These are phyloP conservation scores for Schizochytrium sp. DNA, from an alignment of 108 stramenopile genomes.

Conservation along the genomic window DNA sequence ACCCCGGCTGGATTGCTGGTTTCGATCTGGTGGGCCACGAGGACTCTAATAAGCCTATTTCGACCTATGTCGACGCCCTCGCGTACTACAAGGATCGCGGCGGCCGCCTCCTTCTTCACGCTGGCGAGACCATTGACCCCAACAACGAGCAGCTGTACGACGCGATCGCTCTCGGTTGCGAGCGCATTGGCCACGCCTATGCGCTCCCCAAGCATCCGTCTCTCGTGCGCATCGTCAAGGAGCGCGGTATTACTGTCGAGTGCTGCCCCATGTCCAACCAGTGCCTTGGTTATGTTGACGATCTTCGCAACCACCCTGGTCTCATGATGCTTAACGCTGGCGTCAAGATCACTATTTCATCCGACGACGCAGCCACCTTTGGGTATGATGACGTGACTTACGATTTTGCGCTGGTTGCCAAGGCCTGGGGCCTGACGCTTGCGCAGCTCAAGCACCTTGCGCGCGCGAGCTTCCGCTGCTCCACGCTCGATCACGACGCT, in stretches of 20 bases:
- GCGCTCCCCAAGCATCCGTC: conserved; percentile 5
- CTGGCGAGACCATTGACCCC: conserved; percentile 6
- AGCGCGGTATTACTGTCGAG: neutral
- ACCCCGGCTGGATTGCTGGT: neutral
- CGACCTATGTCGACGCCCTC: neutral
- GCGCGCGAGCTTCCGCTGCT: neutral
- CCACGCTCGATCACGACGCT: neutral
- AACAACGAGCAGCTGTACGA: conserved; percentile 1
- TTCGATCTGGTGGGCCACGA: conserved; percentile 17
- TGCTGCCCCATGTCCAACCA: conserved; percentile 17
- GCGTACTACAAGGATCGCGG: conserved; percentile 10
- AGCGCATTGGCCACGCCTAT: conserved; percentile 12
- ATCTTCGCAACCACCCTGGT: conserved; percentile 5
- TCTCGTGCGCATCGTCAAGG: neutral
- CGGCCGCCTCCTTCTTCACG: neutral
- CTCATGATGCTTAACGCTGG: conserved; percentile 6
- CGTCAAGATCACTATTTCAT: neutral
- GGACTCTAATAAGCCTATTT: neutral
- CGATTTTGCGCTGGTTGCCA: conserved; percentile 6
- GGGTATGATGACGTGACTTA: neutral
- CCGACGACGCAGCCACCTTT: conserved; percentile 6
- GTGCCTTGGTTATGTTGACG: neutral
- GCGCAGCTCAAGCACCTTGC: conserved; percentile 10
- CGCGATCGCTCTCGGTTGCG: neutral
- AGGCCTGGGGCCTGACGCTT: conserved; percentile 5